A percentile compares a stretch with the other conserved stretches of the same genome.
Evolutionary conservation across 2,329 filamentous ascomycete genomes (phyloP).

Genomic region (Phoma sp.): DNA sequence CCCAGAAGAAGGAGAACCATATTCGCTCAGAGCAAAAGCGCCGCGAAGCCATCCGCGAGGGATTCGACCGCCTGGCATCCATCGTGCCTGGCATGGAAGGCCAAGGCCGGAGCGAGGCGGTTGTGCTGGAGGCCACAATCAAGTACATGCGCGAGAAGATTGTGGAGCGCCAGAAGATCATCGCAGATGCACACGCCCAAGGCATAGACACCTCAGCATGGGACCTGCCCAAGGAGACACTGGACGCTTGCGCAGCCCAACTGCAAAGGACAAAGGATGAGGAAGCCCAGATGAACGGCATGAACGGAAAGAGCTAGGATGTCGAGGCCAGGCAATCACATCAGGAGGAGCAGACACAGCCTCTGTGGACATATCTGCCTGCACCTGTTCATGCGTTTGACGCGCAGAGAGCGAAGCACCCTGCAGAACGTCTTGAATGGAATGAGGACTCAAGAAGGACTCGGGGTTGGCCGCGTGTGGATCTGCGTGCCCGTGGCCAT

Average conservation of each 20-base stretch:
- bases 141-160: constrained; percentile 54
- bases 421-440: too few relatives aligned
- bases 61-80: constrained; percentile 81
- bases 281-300: constrained; percentile 25
- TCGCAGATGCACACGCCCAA: constrained; percentile 45
- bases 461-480: too few relatives aligned
- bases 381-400: too few relatives aligned
- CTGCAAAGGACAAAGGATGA: constrained; percentile 33
- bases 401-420: too few relatives aligned
- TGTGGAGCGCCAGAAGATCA: constrained; percentile 44
- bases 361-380: not conserved
- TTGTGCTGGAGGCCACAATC: constrained; percentile 71
- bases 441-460: too few relatives aligned
- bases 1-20: constrained; percentile 77
- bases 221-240: constrained; percentile 41
- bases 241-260: constrained; percentile 38
- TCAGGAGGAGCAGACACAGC: not conserved
- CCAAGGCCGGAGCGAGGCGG: constrained; percentile 82
- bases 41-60: constrained; percentile 78
- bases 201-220: constrained; percentile 44
- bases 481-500: not conserved
- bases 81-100: constrained; percentile 84
- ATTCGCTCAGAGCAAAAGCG: constrained; percentile 73
- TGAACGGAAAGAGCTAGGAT: constrained; percentile 18
- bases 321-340: not conserved